Conservation (phyloP, 805 yeast genomes). For the Yarrowia sp. region DNA sequence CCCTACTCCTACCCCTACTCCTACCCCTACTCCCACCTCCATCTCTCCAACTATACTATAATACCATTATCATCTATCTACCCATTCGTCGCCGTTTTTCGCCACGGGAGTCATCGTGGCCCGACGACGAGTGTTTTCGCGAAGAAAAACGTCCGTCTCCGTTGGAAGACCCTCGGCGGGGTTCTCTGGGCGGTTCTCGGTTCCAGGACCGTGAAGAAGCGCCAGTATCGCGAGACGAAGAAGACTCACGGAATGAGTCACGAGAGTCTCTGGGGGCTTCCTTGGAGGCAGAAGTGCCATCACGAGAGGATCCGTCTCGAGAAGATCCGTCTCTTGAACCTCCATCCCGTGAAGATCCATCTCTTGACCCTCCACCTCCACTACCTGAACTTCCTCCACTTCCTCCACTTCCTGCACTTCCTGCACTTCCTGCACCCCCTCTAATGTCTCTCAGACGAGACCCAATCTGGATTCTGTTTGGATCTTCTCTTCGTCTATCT, state of each 20-base stretch:
- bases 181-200: slow-evolving; percentile 11
- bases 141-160: slow-evolving; percentile 1
- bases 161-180: background rate
- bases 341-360: background rate
- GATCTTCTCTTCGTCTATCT: slow-evolving; percentile 6
- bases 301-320: background rate
- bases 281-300: too few species aligned
- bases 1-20: too few species aligned
- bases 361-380: background rate
- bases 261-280: background rate
- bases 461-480: slow-evolving; percentile 8
- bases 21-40: too few species aligned
- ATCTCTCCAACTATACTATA: too few species aligned
- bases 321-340: background rate
- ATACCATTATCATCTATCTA: background rate
- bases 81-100: slow-evolving; percentile 12
- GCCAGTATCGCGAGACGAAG: background rate
- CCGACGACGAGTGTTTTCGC: background rate
- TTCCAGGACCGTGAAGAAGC: background rate
- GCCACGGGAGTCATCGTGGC: background rate
- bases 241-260: too few species aligned
- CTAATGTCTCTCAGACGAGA: background rate
- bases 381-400: background rate
- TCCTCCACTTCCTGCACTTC: background rate
- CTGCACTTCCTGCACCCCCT: background rate